Base-by-base conservation (phyloP, 2,329 filamentous ascomycete genomes). In the Exutisphaerella laricina region DNA sequence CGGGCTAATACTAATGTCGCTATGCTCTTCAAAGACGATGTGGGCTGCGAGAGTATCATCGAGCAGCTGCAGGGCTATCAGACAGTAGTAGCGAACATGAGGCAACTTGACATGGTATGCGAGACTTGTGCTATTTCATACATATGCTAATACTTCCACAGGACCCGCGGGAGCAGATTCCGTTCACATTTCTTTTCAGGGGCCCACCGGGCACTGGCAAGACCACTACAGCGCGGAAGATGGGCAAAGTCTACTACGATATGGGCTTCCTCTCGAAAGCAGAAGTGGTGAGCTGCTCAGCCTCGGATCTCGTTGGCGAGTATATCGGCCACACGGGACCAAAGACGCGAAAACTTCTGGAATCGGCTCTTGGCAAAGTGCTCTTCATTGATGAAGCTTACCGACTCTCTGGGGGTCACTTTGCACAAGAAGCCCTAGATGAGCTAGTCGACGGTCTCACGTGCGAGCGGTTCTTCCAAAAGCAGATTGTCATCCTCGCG, bases 341-440 rank as follows among this genome's bases (percentile, higher is more conserved):
- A 0, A 85, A 85, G 48, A 79, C 82, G 0, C 70, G 73, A 6
- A 68, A 75, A 21, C 61, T 75, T 0, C 63, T 88, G 0, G 79
- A 85, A 40, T 75, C 70, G 26, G 77, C 76, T 0, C 68, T 86
- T 0, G 83, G 84, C 0, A 77, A 74, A 16, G 78, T 88, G 0
- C 68, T 88, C 0, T 81, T 88, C 47, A 74, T 88, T 5, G 84
- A 88, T 43, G 82, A 87, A 57, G 83, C 83, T 0, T 87, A 87
- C 50, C 72, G 82, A 0, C 71, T 87, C 1, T 70, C 66, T 0
- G 72, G 76, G 1, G 77, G 77, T 0, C 54, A 57, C 0, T 87
- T 78, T 51, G 79, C 76, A 14, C 32, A 74, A 32, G 73, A 76
- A 52, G 73, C 73, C 0, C 69, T 74, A 56, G 69, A 75, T 29